phyloP scores from a whole-genome alignment of 2,329 filamentous ascomycete species.

The Onygenales sp. region DNA sequence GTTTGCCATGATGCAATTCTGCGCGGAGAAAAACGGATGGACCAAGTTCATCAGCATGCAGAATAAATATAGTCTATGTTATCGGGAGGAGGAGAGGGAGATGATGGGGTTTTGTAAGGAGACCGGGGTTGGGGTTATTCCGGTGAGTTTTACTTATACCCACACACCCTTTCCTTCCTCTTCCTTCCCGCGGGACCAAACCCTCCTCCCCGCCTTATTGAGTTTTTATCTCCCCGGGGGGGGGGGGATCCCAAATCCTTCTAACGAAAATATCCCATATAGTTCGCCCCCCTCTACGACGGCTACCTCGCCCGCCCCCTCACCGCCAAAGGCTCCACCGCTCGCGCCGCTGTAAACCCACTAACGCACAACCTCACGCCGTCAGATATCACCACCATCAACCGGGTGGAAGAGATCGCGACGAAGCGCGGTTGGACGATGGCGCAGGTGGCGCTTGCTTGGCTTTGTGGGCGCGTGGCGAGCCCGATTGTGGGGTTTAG shows the following conservation, averaged over 20 bases:
- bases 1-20: slow-evolving; percentile 37
- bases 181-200: no score
- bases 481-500: slow-evolving; percentile 45
- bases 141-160: slow-evolving; percentile 9
- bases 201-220: background rate
- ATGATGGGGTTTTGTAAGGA: slow-evolving; percentile 33
- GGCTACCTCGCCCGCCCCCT: slow-evolving; percentile 13
- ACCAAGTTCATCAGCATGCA: slow-evolving; percentile 46
- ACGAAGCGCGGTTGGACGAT: slow-evolving; percentile 32
- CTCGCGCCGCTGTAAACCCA: slow-evolving; percentile 3
- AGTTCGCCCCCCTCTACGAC: slow-evolving; percentile 13
- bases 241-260: background rate
- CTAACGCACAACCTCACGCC: slow-evolving; percentile 19
- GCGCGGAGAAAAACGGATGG: slow-evolving; percentile 40
- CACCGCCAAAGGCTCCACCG: slow-evolving; percentile 3
- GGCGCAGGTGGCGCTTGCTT: slow-evolving; percentile 27
- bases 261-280: background rate
- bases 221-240: background rate
- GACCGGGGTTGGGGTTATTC: slow-evolving; percentile 33
- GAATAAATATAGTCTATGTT: slow-evolving; percentile 45
- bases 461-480: slow-evolving; percentile 36
- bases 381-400: slow-evolving; percentile 24
- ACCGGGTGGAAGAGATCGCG: slow-evolving; percentile 38
- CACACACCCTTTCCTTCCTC: no score
- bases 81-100: slow-evolving; percentile 40